Evolutionary conservation across 2,329 filamentous ascomycete genomes (phyloP), one percentile per base, ranked within the genome.

Genomic region (Penicillium sp.): DNA sequence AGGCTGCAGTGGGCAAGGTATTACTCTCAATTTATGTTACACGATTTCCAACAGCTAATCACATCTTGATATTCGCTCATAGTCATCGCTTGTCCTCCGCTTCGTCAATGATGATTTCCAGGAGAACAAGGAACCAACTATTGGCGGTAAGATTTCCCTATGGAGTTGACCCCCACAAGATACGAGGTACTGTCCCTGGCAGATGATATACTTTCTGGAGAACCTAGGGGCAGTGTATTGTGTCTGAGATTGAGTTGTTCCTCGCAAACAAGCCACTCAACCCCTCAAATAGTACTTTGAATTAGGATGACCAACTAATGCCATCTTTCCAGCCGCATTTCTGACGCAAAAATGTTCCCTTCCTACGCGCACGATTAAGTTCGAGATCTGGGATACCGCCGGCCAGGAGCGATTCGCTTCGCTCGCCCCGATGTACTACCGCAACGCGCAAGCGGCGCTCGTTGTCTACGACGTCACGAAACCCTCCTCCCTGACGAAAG

Each of bases 81-180:
- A 96, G 94, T 97, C 94, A 47, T 99, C 94, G 43, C 87, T 99
- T 56, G 94, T 99, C 61, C 84, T 99, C 73, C 91, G 94, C 71
- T 99, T 99, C 78, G 94, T 99, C 73, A 97, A 97, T 83, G 94
- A 99, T 79, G 93, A 97, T 78, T 99, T 99, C 71, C 94, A 99
- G 81, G 94, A 97, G 79, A 97, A 97, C 79, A 97, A 97, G 82
- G 94, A 99, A 76, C 94, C 94, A 60, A 99, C 94, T 63, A 99
- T 99, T 78, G 94, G 94, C 82, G 91, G 91, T 95, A 83, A 66
- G 68, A 38, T 53, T 36, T 26, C 26, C 45, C 53, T 41, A 44
- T 28, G 3, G 12, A 35, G 31, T 38, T 51, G 35, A 14, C 48
- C 26, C 43, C 46, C 35, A n/a, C 17, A 38, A 14, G 26, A 40